A percentile compares a stretch with the other conserved stretches of the same genome.
phyloP scores from a whole-genome alignment of 345 rosid genomes.

The Bruguiera gymnorhiza region DNA sequence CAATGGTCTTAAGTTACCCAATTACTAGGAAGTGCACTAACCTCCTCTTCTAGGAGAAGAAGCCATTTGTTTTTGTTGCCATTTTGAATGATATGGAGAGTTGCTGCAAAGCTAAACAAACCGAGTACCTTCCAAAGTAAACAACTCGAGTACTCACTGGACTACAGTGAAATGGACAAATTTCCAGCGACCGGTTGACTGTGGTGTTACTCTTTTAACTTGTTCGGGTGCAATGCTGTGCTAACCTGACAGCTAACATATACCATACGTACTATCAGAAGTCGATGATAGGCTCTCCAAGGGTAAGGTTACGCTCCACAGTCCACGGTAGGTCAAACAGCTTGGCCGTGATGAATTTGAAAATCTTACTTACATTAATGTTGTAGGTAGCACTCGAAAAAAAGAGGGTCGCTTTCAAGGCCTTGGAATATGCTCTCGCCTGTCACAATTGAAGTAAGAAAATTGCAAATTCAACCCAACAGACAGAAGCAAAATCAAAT shows the following conservation, averaged over 20 bases:
- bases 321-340: slow-evolving; percentile 86
- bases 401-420: slow-evolving; percentile 76
- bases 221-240: background rate
- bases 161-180: background rate
- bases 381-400: slow-evolving; percentile 87
- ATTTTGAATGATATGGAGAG: too few species aligned
- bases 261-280: slow-evolving; percentile 31
- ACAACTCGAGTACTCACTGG: slow-evolving; percentile 12
- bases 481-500: background rate
- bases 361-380: slow-evolving; percentile 89
- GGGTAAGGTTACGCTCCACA: slow-evolving; percentile 68
- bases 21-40: too few species aligned
- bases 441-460: slow-evolving; percentile 20
- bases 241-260: background rate
- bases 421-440: slow-evolving; percentile 89
- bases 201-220: background rate
- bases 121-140: background rate
- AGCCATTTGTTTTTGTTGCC: too few species aligned
- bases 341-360: slow-evolving; percentile 91
- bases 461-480: background rate
- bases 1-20: too few species aligned
- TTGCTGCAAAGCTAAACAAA: background rate
- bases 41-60: too few species aligned
- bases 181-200: slow-evolving; percentile 13
- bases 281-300: slow-evolving; percentile 88